These are phyloP conservation scores for Lecanicillium sp. DNA, from an alignment of 2,329 filamentous ascomycete genomes.

Conservation along the genomic window DNA sequence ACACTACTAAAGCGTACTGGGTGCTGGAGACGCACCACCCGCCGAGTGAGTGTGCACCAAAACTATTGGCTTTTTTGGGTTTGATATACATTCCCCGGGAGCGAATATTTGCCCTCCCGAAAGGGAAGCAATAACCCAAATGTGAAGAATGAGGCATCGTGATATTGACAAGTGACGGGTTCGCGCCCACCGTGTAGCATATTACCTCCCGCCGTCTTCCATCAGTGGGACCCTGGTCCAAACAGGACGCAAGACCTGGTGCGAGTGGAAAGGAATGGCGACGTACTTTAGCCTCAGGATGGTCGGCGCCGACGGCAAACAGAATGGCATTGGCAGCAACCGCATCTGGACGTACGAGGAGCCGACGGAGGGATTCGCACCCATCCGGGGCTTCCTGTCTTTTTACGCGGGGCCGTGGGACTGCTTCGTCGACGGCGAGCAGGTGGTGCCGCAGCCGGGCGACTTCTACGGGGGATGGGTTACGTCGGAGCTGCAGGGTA, in stretches of 20 bases:
- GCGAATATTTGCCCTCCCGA: too few relatives aligned
- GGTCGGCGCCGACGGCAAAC: constrained; percentile 23
- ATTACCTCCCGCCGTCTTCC: constrained; percentile 51
- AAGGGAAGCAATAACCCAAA: too few relatives aligned
- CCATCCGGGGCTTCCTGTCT: constrained; percentile 49
- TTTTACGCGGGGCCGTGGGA: constrained; percentile 59
- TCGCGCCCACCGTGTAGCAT: too few relatives aligned
- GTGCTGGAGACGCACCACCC: constrained; percentile 58
- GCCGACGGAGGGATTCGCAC: constrained; percentile 45
- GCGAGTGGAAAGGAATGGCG: constrained; percentile 57
- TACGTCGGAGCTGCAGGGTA: constrained; percentile 52
- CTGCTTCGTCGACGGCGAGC: constrained; percentile 56
- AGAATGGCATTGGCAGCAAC: constrained; percentile 38
- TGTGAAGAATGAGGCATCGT: too few relatives aligned
- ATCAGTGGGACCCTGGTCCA: constrained; percentile 41
- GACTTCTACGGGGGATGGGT: constrained; percentile 63
- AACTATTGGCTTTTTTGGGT: not conserved
- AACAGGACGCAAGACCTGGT: constrained; percentile 41
- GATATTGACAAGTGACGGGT: too few relatives aligned
- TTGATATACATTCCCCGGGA: not conserved
- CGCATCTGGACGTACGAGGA: constrained; percentile 54
- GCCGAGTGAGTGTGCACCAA: constrained; percentile 39
- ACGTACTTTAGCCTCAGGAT: constrained; percentile 47
- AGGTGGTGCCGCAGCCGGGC: constrained; percentile 52
- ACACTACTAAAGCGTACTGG: constrained; percentile 55